Conservation (phyloP, 441 rosid genomes). For the Geranium incanum region DNA sequence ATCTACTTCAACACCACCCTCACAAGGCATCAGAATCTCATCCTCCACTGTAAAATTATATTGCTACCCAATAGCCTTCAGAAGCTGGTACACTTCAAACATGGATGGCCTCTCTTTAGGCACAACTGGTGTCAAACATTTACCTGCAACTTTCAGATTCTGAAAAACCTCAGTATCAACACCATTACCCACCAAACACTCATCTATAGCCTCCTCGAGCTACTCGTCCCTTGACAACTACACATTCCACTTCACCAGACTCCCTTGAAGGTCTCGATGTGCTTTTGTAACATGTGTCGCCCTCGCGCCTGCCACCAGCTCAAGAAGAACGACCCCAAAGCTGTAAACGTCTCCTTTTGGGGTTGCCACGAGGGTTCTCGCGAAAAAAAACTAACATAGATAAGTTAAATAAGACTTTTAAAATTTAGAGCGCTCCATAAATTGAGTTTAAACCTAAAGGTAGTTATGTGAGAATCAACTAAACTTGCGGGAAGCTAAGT, state of each 20-base stretch:
- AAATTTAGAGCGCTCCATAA: too few relatives aligned
- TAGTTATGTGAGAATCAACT: too few relatives aligned
- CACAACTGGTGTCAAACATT: neutral
- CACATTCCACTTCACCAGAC: neutral
- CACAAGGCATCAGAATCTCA: neutral
- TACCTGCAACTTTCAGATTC: neutral
- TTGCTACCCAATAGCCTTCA: neutral
- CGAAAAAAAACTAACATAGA: too few relatives aligned
- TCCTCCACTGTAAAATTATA: neutral
- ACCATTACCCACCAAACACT: neutral
- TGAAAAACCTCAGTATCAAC: neutral
- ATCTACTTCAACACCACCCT: neutral
- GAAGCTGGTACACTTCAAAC: neutral
- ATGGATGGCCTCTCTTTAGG: neutral
- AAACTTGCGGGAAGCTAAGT: too few relatives aligned
- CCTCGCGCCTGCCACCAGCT: neutral
- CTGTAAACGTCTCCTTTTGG: slow-evolving; percentile 17
- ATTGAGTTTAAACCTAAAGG: too few relatives aligned
- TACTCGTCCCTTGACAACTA: neutral
- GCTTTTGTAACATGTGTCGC: neutral
- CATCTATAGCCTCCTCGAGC: neutral
- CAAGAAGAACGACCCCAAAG: slow-evolving; percentile 13
- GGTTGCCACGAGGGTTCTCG: neutral
- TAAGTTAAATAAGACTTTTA: too few relatives aligned
- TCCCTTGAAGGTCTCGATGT: neutral